Evolutionary conservation across 768 basidiomycete genomes (phyloP), one percentile per base, ranked within the genome.

Genomic region (Amanita phalloides): DNA sequence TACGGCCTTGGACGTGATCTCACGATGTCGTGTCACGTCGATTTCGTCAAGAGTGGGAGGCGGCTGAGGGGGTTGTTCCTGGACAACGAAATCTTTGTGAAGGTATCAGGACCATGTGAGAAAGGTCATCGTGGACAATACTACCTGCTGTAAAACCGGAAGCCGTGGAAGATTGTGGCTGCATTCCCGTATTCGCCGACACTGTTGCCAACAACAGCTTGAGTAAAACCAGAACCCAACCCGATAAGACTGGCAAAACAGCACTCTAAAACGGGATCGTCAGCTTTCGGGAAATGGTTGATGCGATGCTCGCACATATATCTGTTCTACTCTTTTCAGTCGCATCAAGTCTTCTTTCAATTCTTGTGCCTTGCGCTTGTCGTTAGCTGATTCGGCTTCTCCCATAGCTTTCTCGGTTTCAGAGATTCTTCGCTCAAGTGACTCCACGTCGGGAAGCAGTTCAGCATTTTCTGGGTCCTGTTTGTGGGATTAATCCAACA

Each of bases 1-100:
- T 3, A 96, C 90, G 0, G 93, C 93, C 65, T 99, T 99, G 9
- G 90, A 91, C 0, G 90, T 96, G 58, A 99, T 94, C 67, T 99
- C 96, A 36, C 95, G 88, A 68, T 98, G 95, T 9, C 96, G 81
- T 23, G 82, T 85, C 28, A 94, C 86, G 62, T 99, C 96, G 45
- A 90, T 81, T 58, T 99, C 95, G 54, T 97, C 93, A 10, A 92
- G 68, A 0, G 85, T 87, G 3, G 82, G 86, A 2, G 88, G 85
- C 1, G 80, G 79, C 1, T 73, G 68, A 9, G 79, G 74, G 3
- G 76, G 75, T 53, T 80, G 82, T 47, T 86, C 84, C 54, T 79
- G 75, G 21, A 53, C 53, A 4, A 81, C 83, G 77, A 58, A 42
- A 44, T 45, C 35, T 30, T 5, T 37, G 35, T 32, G 13, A 32